Evolutionary conservation across 805 yeast genomes (phyloP).

Genomic region (Zygosaccharomyces kombuchaensis): DNA sequence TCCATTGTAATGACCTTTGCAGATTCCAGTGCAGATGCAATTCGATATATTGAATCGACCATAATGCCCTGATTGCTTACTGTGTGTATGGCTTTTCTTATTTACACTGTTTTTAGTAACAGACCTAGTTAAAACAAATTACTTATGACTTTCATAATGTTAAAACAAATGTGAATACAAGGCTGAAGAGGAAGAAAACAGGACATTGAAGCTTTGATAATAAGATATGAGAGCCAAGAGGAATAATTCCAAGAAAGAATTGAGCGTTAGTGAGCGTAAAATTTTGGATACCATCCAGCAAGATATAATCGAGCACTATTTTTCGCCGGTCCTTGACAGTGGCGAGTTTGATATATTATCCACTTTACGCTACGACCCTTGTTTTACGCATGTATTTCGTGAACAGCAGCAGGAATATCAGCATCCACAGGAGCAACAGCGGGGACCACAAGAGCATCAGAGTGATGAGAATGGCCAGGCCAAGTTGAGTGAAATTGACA

Average conservation of each 20-base stretch:
- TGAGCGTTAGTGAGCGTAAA: conserved; percentile 16
- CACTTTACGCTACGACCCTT: conserved; percentile 74
- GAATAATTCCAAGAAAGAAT: conserved; percentile 8
- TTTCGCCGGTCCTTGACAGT: conserved; percentile 12
- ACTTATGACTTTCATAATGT: background rate
- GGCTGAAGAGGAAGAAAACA: background rate
- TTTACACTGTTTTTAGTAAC: background rate
- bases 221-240: conserved; percentile 9
- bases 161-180: background rate
- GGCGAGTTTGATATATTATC: conserved; percentile 55
- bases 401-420: background rate
- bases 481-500: conserved; percentile 20
- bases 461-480: background rate
- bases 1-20: conserved; percentile 76
- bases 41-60: conserved; percentile 55
- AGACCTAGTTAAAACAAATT: background rate
- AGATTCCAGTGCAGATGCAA: conserved; percentile 71
- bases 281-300: conserved; percentile 17
- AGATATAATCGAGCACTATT: conserved; percentile 19
- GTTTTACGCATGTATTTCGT: conserved; percentile 27
- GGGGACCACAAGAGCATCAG: background rate
- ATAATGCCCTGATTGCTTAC: conserved; percentile 24
- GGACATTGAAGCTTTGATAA: background rate
- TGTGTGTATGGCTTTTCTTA: background rate
- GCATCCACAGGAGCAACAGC: background rate